phyloP scores from a whole-genome alignment of 306 rosid genomes.

The Glycine tomentella region DNA sequence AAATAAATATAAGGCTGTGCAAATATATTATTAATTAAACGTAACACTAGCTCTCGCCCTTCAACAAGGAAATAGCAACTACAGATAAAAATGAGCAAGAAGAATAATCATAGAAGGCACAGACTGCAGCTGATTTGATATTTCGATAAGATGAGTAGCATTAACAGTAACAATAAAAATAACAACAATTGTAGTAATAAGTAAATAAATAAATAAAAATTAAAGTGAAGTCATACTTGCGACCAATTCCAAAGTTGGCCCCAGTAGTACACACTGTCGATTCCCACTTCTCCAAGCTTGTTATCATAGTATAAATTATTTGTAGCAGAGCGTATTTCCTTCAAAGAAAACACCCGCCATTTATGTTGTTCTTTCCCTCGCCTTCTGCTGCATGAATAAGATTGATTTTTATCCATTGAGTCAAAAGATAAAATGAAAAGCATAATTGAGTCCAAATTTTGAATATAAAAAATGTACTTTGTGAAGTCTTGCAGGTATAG shows the following conservation, averaged over 20 bases:
- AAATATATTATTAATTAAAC: not conserved
- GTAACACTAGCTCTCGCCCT: not conserved
- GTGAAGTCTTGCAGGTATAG: not conserved
- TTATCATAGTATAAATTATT: conserved; percentile 89
- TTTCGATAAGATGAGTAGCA: not conserved
- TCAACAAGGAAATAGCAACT: no score
- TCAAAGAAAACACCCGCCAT: conserved; percentile 88
- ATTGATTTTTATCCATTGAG: not conserved
- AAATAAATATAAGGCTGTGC: not conserved
- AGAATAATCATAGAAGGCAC: conserved; percentile 1
- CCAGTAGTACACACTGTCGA: conserved; percentile 87
- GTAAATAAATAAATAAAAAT: not conserved
- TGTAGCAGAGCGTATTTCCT: conserved; percentile 86
- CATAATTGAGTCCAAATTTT: conserved; percentile 18
- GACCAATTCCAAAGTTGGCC: conserved; percentile 97
- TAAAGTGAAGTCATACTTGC: conserved; percentile 57
- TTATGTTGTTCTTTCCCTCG: conserved; percentile 70
- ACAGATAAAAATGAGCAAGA: not conserved
- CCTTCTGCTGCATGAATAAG: conserved; percentile 55
- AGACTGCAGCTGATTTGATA: not conserved
- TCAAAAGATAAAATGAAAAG: not conserved
- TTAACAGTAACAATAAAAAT: not conserved
- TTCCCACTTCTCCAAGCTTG: conserved; percentile 94
- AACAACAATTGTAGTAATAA: no score
- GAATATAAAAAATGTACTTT: not conserved